Base-by-base conservation (phyloP, 768 basidiomycete species). In the Pleurotus citrinopileatus region DNA sequence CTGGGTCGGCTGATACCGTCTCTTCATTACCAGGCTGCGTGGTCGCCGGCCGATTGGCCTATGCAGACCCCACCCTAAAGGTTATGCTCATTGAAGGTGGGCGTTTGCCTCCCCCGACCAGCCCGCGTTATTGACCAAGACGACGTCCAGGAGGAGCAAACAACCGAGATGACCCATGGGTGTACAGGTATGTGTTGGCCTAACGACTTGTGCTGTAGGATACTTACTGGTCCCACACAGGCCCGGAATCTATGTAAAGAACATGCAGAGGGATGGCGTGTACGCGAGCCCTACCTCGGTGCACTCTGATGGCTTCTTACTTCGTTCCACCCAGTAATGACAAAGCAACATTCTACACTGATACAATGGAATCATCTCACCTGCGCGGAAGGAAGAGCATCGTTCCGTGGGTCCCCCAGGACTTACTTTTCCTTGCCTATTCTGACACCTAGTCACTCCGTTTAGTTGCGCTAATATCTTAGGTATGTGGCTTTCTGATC, bases 161-260 rank as follows among this genome's bases (percentile, higher is more conserved):
- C 73, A 87, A 87, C 68, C 74, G 82, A 12, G 84, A 86, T 59
- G 86, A 87, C 57, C 86, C 85, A 40, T 87, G 84, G 85, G 86
- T 88, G 46, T 87, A 87, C 65, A 72, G 82, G 77, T 77, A 59
- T 29, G 17, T 19, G 3, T 3, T 1, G 13, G 34, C 23, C 20
- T 15, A 32, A 7, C 0, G n/a, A 47, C 23, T 36, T n/a, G 9
- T 20, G 22, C 26, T 10, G 9, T 28, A 23, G 9, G 53, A 36
- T 4, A 1, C 2, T 32, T 40, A 15, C 38, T 40, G 19, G 4
- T 22, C 13, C 43, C 6, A 5, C 12, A 1, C 52, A 81, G 83
- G 36, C 84, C 84, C 42, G 86, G 85, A 61, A 85, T 87, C 61
- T 86, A 76, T 56, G 83, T 84, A 51, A 79, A 70, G 66, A 88